Conservation (phyloP, 2,329 filamentous ascomycete species). For the Pezicula radicicola region DNA sequence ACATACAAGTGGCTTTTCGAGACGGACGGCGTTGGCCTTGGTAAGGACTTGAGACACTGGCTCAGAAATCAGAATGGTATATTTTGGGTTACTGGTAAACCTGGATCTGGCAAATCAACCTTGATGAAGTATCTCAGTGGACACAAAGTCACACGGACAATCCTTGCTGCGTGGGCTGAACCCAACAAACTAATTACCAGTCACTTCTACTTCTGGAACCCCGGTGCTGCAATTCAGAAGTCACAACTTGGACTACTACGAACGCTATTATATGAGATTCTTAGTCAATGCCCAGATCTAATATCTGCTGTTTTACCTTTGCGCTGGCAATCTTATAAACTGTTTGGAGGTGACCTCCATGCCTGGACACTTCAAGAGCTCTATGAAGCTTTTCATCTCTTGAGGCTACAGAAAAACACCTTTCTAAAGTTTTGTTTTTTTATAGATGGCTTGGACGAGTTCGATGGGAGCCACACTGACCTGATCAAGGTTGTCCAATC, state of each 20-base stretch:
- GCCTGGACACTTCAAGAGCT: too few species aligned
- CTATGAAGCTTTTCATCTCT: too few species aligned
- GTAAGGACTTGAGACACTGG: background rate
- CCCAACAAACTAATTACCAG: background rate
- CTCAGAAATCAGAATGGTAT: background rate
- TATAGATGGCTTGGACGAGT: conserved; percentile 19
- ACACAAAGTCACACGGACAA: background rate
- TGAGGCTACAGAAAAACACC: too few species aligned
- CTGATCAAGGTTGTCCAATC: conserved; percentile 3
- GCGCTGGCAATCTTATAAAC: too few species aligned
- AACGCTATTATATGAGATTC: too few species aligned
- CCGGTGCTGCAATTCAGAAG: conserved; percentile 1
- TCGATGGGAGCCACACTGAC: conserved; percentile 4
- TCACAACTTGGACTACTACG: too few species aligned
- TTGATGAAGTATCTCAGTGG: conserved; percentile 14
- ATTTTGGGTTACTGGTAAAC: conserved; percentile 12
- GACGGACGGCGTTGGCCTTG: background rate
- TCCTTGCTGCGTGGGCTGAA: background rate
- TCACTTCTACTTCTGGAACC: conserved; percentile 16
- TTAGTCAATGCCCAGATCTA: too few species aligned
- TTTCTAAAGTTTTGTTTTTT: conserved; percentile 8
- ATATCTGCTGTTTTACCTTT: too few species aligned
- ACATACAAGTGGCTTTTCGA: conserved; percentile 37
- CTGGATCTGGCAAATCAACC: conserved; percentile 2
- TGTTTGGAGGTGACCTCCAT: too few species aligned